Conservation (phyloP, 805 yeast genomes). For the Sugiyamaella chiloensis region DNA sequence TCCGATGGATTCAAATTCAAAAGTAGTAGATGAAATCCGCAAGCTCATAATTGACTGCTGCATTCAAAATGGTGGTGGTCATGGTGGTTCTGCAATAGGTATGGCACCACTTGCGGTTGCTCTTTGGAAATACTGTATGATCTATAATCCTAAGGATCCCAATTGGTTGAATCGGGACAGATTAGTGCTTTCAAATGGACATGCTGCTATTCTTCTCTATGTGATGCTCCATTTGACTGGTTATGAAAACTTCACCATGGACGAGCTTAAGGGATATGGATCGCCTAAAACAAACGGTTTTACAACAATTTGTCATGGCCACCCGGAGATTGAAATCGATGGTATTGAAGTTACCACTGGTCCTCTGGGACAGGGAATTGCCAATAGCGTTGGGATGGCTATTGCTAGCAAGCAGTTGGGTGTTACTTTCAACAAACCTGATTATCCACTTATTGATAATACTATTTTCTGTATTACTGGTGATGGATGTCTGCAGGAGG, state of each 20-base stretch:
- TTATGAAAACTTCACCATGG: conserved; percentile 38
- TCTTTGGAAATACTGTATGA: conserved; percentile 36
- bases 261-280: conserved; percentile 38
- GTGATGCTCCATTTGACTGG: conserved; percentile 33
- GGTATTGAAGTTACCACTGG: conserved; percentile 42
- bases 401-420: conserved; percentile 37
- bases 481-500: conserved; percentile 44
- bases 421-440: conserved; percentile 37
- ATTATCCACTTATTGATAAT: conserved; percentile 32
- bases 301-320: conserved; percentile 37
- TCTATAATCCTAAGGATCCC: conserved; percentile 34
- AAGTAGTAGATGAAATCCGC: too few relatives aligned
- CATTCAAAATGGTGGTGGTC: conserved; percentile 34
- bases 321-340: conserved; percentile 39
- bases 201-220: conserved; percentile 38
- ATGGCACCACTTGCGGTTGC: conserved; percentile 42
- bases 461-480: conserved; percentile 38
- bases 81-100: conserved; percentile 43
- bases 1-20: too few relatives aligned
- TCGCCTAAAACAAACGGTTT: conserved; percentile 20
- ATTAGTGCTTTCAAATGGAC: conserved; percentile 40
- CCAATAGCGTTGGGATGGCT: conserved; percentile 42
- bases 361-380: conserved; percentile 43
- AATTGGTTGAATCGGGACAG: conserved; percentile 39
- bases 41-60: conserved; percentile 25